These are phyloP conservation scores for Phoma sp. DNA, from an alignment of 2,329 filamentous ascomycete genomes.

Conservation along the genomic window DNA sequence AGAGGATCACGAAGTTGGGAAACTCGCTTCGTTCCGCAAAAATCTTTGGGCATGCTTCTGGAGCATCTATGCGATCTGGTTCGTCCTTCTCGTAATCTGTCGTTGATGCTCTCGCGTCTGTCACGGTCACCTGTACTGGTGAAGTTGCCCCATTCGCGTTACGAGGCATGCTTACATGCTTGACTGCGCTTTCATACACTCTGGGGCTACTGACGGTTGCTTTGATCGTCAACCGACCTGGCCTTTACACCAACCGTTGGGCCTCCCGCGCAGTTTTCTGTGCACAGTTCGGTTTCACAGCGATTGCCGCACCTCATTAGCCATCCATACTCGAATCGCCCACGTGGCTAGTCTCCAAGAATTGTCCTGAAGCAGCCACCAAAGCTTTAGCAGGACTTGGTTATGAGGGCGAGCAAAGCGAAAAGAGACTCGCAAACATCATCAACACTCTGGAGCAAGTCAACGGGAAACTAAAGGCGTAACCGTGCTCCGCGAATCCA, in stretches of 20 bases:
- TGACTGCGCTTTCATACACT: too few species aligned
- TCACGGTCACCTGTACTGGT: constrained; percentile 48
- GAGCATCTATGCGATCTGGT: constrained; percentile 51
- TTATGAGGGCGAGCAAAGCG: constrained; percentile 20
- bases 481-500: constrained; percentile 72
- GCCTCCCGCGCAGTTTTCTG: constrained; percentile 52
- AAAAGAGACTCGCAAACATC: constrained; percentile 29
- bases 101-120: constrained; percentile 48
- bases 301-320: constrained; percentile 32
- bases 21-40: constrained; percentile 33
- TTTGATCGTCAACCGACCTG: constrained; percentile 38
- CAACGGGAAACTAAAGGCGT: constrained; percentile 58
- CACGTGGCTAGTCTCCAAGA: constrained; percentile 73
- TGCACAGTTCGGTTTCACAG: constrained; percentile 52
- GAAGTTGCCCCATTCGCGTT: constrained; percentile 50
- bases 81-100: constrained; percentile 50
- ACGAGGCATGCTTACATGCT: constrained; percentile 47
- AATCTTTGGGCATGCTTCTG: constrained; percentile 43
- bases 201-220: constrained; percentile 46
- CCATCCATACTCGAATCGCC: constrained; percentile 52
- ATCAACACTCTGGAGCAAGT: constrained; percentile 40
- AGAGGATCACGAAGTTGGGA: constrained; percentile 30
- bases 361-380: constrained; percentile 63
- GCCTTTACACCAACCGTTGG: constrained; percentile 48
- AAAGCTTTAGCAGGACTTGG: constrained; percentile 29